These are phyloP conservation scores for Pseudodiploospora longispora DNA, from an alignment of 2,329 filamentous ascomycete genomes.

Conservation along the genomic window DNA sequence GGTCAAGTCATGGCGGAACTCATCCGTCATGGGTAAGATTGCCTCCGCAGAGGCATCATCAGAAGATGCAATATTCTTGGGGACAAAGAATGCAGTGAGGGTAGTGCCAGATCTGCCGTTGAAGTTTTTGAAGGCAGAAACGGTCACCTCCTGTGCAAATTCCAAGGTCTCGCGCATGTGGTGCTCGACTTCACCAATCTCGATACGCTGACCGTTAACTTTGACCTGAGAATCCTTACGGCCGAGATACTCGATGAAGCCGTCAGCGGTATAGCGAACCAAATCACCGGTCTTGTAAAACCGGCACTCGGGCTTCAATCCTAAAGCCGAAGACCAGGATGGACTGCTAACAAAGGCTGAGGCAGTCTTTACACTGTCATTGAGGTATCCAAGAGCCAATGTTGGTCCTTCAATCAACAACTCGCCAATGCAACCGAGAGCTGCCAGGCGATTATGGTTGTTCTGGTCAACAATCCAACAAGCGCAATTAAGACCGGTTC, in stretches of 20 bases:
- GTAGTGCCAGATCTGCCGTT: neutral
- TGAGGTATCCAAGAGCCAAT: conserved; percentile 40
- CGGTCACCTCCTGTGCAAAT: neutral
- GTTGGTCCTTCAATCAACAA: conserved; percentile 30
- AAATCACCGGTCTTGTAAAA: neutral
- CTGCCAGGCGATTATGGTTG: conserved; percentile 9
- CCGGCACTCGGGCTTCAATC: neutral
- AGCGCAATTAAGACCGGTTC: conserved; percentile 25
- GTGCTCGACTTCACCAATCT: neutral
- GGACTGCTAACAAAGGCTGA: conserved; percentile 26
- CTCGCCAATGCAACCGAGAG: conserved; percentile 22
- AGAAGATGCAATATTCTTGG: neutral
- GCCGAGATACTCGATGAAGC: neutral
- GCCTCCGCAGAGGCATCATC: neutral
- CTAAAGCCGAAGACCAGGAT: neutral
- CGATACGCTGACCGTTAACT: neutral
- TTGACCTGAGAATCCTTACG: neutral
- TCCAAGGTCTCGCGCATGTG: neutral
- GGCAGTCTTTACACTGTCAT: conserved; percentile 34
- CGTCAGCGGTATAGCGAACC: conserved; percentile 5
- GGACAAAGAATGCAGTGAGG: neutral
- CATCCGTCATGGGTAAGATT: neutral
- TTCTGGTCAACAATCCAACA: conserved; percentile 22
- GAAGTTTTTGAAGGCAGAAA: neutral
- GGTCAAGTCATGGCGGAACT: neutral